phyloP scores from a whole-genome alignment of 805 yeast genomes.

The Ogataea sp. region DNA sequence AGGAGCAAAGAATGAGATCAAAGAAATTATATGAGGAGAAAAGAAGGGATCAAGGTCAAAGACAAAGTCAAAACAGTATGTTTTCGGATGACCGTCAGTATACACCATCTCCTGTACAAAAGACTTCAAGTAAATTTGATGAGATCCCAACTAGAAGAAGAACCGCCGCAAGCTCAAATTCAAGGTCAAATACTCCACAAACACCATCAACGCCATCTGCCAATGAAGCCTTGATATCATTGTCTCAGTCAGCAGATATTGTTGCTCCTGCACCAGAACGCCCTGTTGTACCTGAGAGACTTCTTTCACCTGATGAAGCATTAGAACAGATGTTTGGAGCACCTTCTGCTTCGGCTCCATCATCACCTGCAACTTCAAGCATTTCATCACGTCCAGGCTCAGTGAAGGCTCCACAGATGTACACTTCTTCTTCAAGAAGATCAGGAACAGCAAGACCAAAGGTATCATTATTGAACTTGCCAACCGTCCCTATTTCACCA shows the following conservation, averaged over 20 bases:
- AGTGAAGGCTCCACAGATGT: slow-evolving; percentile 12
- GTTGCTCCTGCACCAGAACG: background rate
- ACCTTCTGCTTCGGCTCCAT: slow-evolving; percentile 2
- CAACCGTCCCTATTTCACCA: slow-evolving; percentile 12
- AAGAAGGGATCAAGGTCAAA: slow-evolving; percentile 6
- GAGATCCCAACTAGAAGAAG: slow-evolving; percentile 12
- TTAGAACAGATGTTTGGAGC: slow-evolving; percentile 23
- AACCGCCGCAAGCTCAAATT: slow-evolving; percentile 13
- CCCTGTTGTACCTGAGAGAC: background rate
- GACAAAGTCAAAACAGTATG: no score
- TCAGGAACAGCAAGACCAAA: slow-evolving; percentile 1
- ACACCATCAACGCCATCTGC: background rate
- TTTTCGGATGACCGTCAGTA: no score
- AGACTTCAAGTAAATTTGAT: slow-evolving; percentile 7
- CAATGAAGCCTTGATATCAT: no score
- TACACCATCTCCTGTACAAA: no score
- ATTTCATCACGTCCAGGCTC: slow-evolving; percentile 6
- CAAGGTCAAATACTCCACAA: background rate
- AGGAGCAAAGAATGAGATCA: slow-evolving; percentile 31
- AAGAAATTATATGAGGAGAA: slow-evolving; percentile 15
- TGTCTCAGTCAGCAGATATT: background rate
- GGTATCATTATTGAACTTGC: slow-evolving; percentile 6
- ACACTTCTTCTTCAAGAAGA: slow-evolving; percentile 20
- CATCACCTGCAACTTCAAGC: background rate
- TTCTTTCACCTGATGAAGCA: slow-evolving; percentile 10